A percentile compares a stretch with the other conserved stretches of the same genome.
Evolutionary conservation across 2,329 filamentous ascomycete species (phyloP).

Genomic region (Xylariales sp.): DNA sequence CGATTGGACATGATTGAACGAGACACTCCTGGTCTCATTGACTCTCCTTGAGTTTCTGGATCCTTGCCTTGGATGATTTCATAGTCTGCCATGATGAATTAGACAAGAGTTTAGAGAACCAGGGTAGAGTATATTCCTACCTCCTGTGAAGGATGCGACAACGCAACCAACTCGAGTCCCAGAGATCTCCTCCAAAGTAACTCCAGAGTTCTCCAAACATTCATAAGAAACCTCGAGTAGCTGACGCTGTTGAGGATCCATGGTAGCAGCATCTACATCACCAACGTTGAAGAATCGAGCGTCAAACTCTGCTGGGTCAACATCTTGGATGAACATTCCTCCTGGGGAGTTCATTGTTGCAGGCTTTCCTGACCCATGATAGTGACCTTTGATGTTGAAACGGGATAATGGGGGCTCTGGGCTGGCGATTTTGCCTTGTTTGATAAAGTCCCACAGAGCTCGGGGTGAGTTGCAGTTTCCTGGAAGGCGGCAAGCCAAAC

Average conservation of each 20-base stretch:
- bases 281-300: conserved; percentile 22
- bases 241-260: conserved; percentile 20
- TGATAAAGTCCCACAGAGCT: conserved; percentile 32
- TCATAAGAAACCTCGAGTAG: conserved; percentile 25
- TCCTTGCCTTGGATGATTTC: too few relatives aligned
- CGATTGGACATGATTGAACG: conserved; percentile 22
- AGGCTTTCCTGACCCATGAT: conserved; percentile 29
- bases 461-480: conserved; percentile 27
- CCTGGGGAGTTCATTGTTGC: conserved; percentile 28
- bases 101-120: not conserved
- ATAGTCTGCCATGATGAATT: too few relatives aligned
- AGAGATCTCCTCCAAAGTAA: conserved; percentile 12
- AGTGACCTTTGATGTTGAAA: conserved; percentile 30
- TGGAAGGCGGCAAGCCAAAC: conserved; percentile 36
- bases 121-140: not conserved
- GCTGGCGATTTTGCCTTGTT: conserved; percentile 23
- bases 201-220: conserved; percentile 21
- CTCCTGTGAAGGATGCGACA: not conserved
- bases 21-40: too few relatives aligned
- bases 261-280: conserved; percentile 10
- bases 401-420: conserved; percentile 21
- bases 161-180: conserved; percentile 13
- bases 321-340: conserved; percentile 33
- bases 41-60: too few relatives aligned
- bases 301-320: conserved; percentile 29